A percentile compares a stretch with the other conserved stretches of the same genome.
Evolutionary conservation across 805 yeast genomes (phyloP).

Genomic region (Yamadazyma ubonensis): DNA sequence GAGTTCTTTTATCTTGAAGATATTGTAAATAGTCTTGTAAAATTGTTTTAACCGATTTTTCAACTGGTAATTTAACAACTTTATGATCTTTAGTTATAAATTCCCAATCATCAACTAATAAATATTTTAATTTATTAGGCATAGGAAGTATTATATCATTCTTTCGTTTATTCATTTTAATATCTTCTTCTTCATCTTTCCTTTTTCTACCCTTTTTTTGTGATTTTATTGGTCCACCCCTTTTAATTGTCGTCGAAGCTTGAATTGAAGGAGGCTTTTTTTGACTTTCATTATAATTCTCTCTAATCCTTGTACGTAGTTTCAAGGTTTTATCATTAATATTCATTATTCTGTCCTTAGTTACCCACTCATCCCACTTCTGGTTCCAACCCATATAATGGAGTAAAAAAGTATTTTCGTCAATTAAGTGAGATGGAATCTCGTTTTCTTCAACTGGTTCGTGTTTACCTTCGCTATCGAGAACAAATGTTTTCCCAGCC

Average conservation of each 20-base stretch:
- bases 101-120: conserved; percentile 94
- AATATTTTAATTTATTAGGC: conserved; percentile 64
- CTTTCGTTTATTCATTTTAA: conserved; percentile 21
- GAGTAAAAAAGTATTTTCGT: conserved; percentile 53
- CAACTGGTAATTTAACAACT: conserved; percentile 63
- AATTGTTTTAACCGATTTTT: conserved; percentile 51
- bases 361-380: conserved; percentile 97
- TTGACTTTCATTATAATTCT: conserved; percentile 16
- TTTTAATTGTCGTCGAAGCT: background rate
- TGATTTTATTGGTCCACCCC: conserved; percentile 7
- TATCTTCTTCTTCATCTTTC: conserved; percentile 11
- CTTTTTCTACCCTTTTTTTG: conserved; percentile 6
- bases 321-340: conserved; percentile 65
- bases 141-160: conserved; percentile 57
- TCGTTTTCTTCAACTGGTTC: conserved; percentile 30
- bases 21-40: conserved; percentile 47
- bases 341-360: conserved; percentile 62
- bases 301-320: conserved; percentile 50
- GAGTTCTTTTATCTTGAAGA: conserved; percentile 2
- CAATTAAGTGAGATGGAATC: conserved; percentile 25
- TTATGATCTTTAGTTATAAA: conserved; percentile 76
- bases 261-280: background rate
- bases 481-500: conserved; percentile 44
- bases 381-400: conserved; percentile 96
- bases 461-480: conserved; percentile 39